phyloP scores from a whole-genome alignment of 2,329 filamentous ascomycete species.

The Pseudogymnoascus sp. region DNA sequence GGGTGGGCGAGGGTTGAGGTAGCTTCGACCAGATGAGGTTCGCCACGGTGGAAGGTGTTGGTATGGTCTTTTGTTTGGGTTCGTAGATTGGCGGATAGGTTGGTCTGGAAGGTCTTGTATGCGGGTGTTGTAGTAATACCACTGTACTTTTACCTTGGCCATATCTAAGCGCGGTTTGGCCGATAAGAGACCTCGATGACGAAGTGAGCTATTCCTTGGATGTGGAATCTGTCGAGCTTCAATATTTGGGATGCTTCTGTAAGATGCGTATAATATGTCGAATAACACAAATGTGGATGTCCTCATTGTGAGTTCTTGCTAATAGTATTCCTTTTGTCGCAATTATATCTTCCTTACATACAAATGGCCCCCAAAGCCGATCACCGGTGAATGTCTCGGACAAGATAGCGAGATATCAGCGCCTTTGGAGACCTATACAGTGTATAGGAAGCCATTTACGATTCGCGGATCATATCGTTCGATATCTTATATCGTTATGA shows the following conservation, averaged over 20 bases:
- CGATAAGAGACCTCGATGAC: slow-evolving; percentile 10
- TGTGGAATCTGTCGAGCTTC: not conserved
- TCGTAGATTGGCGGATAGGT: not conserved
- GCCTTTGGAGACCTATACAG: not conserved
- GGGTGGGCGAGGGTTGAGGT: slow-evolving; percentile 12
- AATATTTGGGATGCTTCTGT: not conserved
- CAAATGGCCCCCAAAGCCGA: not conserved
- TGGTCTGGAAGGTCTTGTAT: not conserved
- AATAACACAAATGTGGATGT: slow-evolving; percentile 44
- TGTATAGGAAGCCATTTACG: not conserved
- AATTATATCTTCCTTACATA: not conserved
- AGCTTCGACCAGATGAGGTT: slow-evolving; percentile 24
- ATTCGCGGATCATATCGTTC: not conserved
- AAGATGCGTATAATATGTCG: slow-evolving; percentile 32
- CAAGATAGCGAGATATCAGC: not conserved
- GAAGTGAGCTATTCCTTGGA: slow-evolving; percentile 1
- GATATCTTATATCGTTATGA: not conserved
- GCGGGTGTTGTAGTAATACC: not conserved
- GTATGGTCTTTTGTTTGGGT: not conserved
- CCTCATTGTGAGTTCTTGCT: slow-evolving; percentile 40
- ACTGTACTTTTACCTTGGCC: not conserved
- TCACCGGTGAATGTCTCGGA: not conserved
- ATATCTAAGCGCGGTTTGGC: slow-evolving; percentile 10
- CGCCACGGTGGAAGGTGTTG: slow-evolving; percentile 23
- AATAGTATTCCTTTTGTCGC: not conserved